Percentiles rank a stretch among this genome's conserved stretches.
phyloP scores from a whole-genome alignment of 306 rosid genomes.

The Vigna radiata region DNA sequence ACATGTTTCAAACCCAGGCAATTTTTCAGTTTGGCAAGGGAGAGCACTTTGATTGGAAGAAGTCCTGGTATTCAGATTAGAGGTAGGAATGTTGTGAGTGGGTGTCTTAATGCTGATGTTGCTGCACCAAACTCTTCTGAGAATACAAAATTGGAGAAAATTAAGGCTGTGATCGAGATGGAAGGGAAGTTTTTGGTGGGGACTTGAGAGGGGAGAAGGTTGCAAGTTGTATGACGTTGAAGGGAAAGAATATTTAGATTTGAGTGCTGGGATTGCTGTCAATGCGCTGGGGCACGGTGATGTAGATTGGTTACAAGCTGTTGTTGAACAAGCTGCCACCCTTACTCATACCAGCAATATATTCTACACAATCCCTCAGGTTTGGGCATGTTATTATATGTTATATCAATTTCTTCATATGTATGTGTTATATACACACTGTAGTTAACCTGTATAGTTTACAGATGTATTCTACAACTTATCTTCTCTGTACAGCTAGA shows the following conservation, averaged over 20 bases:
- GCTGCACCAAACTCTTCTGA: conserved; percentile 39
- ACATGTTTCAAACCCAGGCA: conserved; percentile 33
- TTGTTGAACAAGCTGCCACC: conserved; percentile 66
- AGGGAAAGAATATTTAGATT: conserved; percentile 81
- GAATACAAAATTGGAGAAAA: conserved; percentile 40
- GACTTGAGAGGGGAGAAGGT: conserved; percentile 74
- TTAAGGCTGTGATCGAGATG: conserved; percentile 65
- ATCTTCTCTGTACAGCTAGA: too few species aligned
- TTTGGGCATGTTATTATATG: conserved; percentile 29
- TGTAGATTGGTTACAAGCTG: conserved; percentile 79
- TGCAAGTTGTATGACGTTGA: conserved; percentile 78
- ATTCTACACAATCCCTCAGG: conserved; percentile 84
- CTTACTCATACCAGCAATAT: conserved; percentile 90
- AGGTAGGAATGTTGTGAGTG: conserved; percentile 18
- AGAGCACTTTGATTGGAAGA: conserved; percentile 1
- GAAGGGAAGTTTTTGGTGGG: conserved; percentile 74
- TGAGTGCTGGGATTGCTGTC: conserved; percentile 83
- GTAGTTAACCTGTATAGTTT: too few species aligned
- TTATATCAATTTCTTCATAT: neutral
- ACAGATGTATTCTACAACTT: too few species aligned
- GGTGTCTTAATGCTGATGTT: conserved; percentile 51
- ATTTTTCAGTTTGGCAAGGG: conserved; percentile 20
- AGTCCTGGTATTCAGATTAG: conserved; percentile 4
- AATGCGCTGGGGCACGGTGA: conserved; percentile 88
- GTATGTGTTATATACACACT: too few species aligned